Evolutionary conservation across 805 yeast genomes (phyloP).

Genomic region (Pichia gijzeniarum): DNA sequence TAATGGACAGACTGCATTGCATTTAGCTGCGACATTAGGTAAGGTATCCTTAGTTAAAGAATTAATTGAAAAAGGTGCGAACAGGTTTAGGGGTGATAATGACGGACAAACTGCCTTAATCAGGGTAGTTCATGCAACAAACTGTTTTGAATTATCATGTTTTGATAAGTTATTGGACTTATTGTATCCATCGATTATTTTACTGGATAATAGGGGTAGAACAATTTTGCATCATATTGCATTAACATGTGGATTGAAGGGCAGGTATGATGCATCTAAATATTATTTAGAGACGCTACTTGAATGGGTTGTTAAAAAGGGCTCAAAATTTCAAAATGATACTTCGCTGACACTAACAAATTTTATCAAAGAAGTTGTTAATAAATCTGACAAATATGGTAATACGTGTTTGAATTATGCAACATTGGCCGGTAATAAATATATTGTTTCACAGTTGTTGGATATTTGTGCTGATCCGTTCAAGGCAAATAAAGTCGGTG

Average conservation of each 20-base stretch:
- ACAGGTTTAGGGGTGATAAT: slow-evolving; percentile 65
- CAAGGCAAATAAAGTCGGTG: slow-evolving; percentile 77
- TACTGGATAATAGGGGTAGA: slow-evolving; percentile 64
- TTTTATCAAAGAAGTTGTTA: slow-evolving; percentile 66
- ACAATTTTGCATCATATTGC: slow-evolving; percentile 86
- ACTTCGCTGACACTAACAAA: slow-evolving; percentile 45
- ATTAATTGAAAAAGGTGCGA: slow-evolving; percentile 61
- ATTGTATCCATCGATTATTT: slow-evolving; percentile 65
- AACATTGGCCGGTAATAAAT: slow-evolving; percentile 78
- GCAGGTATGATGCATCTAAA: slow-evolving; percentile 64
- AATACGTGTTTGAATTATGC: slow-evolving; percentile 93
- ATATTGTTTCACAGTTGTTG: slow-evolving; percentile 71
- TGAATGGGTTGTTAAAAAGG: slow-evolving; percentile 69
- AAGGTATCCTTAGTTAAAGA: slow-evolving; percentile 62
- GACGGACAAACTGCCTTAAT: slow-evolving; percentile 85
- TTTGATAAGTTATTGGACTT: slow-evolving; percentile 65
- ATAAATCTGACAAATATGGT: slow-evolving; percentile 88
- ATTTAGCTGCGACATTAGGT: slow-evolving; percentile 94
- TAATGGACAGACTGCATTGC: slow-evolving; percentile 87
- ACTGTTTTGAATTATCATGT: slow-evolving; percentile 70
- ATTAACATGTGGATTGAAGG: slow-evolving; percentile 68
- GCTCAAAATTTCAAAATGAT: slow-evolving; percentile 35
- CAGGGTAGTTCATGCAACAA: slow-evolving; percentile 78
- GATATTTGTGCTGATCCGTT: slow-evolving; percentile 84
- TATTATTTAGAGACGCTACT: slow-evolving; percentile 66